Conservation (phyloP, 1,139 yeast species). For the Blastobotrys capitulatus region DNA sequence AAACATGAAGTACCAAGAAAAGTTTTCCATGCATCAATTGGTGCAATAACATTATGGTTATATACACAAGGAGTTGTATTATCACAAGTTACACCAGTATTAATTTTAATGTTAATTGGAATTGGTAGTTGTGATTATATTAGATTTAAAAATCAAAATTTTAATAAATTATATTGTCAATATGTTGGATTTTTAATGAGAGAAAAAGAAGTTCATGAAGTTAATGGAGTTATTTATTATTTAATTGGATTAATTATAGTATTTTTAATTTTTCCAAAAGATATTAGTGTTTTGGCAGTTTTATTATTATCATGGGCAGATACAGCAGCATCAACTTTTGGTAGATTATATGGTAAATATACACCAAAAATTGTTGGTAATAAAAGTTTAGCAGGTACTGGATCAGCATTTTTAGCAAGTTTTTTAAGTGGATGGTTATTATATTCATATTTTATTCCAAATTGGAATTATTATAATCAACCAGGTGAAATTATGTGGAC, state of each 20-base stretch:
- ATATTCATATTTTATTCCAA: slow-evolving; percentile 69
- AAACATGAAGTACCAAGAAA: slow-evolving; percentile 90
- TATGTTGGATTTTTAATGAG: slow-evolving; percentile 78
- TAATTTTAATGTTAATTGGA: slow-evolving; percentile 47
- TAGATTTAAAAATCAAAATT: slow-evolving; percentile 53
- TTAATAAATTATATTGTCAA: slow-evolving; percentile 61
- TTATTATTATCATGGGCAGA: slow-evolving; percentile 92
- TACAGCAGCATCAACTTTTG: slow-evolving; percentile 93
- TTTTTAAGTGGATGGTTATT: slow-evolving; percentile 55
- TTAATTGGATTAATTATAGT: slow-evolving; percentile 71
- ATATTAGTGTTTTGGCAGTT: slow-evolving; percentile 69
- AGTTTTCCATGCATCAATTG: slow-evolving; percentile 80
- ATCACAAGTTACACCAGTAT: slow-evolving; percentile 47
- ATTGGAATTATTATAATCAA: slow-evolving; percentile 42
- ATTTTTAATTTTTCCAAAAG: slow-evolving; percentile 68
- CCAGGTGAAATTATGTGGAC: slow-evolving; percentile 61
- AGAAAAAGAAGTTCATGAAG: slow-evolving; percentile 60
- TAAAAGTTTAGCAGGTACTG: slow-evolving; percentile 83
- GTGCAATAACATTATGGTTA: slow-evolving; percentile 66
- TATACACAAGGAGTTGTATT: slow-evolving; percentile 60
- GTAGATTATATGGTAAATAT: slow-evolving; percentile 74
- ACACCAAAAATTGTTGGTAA: slow-evolving; percentile 65
- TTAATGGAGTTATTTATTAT: slow-evolving; percentile 85
- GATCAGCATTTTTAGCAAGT: slow-evolving; percentile 82
- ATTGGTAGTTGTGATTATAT: slow-evolving; percentile 63